Percentiles rank a stretch among this genome's conserved stretches.
phyloP scores from a whole-genome alignment of 179 eudicot species.

The Carnegiea gigantea region DNA sequence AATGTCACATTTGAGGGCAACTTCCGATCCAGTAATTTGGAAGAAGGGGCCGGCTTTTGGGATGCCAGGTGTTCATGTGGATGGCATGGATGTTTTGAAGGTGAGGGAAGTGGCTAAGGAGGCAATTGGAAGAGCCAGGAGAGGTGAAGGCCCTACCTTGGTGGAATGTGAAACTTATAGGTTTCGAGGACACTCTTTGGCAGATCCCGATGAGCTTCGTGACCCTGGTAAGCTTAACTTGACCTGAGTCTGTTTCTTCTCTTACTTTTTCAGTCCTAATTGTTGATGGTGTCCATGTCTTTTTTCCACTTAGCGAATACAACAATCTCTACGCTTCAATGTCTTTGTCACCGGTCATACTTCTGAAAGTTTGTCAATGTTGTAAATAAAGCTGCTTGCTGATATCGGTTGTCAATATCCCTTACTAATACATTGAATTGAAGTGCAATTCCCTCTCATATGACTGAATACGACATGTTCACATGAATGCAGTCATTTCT shows the following conservation, averaged over 20 bases:
- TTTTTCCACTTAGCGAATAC: neutral
- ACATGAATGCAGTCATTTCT: constrained; percentile 33
- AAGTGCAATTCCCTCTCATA: neutral
- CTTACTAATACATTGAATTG: neutral
- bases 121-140: constrained; percentile 81
- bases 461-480: too few species aligned
- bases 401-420: neutral
- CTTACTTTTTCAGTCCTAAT: neutral
- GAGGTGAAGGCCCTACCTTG: constrained; percentile 91
- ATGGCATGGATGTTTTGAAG: constrained; percentile 97
- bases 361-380: neutral
- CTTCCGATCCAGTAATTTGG: constrained; percentile 85
- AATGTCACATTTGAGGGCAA: constrained; percentile 93
- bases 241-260: neutral
- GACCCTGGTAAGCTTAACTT: constrained; percentile 59
- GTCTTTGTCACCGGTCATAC: neutral
- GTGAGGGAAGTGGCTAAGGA: constrained; percentile 96
- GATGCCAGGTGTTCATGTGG: constrained; percentile 92
- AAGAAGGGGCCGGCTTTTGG: constrained; percentile 97
- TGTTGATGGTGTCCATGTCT: neutral
- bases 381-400: too few species aligned
- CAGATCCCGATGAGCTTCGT: constrained; percentile 97
- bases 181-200: constrained; percentile 96
- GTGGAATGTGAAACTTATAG: constrained; percentile 95
- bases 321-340: neutral